These are phyloP conservation scores for Rhododendron ovatum DNA, from an alignment of 148 eudicot genomes.

Conservation along the genomic window DNA sequence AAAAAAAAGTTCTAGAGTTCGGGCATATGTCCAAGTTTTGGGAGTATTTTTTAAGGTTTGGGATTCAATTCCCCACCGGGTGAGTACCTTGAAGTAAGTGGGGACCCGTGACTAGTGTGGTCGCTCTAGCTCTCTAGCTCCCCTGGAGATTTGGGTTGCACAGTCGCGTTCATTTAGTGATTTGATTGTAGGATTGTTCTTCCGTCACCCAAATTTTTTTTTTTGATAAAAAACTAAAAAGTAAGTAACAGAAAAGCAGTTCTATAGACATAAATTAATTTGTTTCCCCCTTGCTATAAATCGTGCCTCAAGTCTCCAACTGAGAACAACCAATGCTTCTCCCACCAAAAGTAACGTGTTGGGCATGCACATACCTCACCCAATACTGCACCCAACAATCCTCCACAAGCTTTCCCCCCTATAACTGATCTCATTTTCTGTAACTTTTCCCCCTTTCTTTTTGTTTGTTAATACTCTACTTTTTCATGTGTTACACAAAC, in stretches of 20 bases:
- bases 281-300: background rate
- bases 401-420: background rate
- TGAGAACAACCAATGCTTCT: background rate
- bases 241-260: background rate
- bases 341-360: background rate
- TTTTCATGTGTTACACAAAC: constrained; percentile 4
- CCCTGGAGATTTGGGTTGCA: too few species aligned
- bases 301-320: background rate
- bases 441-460: background rate
- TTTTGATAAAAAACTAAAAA: too few species aligned
- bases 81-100: too few species aligned
- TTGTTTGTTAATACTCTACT: background rate
- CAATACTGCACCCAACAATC: background rate
- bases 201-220: too few species aligned
- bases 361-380: background rate
- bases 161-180: too few species aligned
- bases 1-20: background rate
- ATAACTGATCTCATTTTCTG: background rate
- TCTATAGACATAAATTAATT: background rate
- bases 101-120: too few species aligned
- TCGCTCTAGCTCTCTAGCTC: too few species aligned
- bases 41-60: too few species aligned
- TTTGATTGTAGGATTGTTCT: too few species aligned
- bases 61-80: too few species aligned
- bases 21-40: too few species aligned